Evolutionary conservation across 2,329 filamentous ascomycete genomes (phyloP).

Genomic region (Zymoseptoria brevis): DNA sequence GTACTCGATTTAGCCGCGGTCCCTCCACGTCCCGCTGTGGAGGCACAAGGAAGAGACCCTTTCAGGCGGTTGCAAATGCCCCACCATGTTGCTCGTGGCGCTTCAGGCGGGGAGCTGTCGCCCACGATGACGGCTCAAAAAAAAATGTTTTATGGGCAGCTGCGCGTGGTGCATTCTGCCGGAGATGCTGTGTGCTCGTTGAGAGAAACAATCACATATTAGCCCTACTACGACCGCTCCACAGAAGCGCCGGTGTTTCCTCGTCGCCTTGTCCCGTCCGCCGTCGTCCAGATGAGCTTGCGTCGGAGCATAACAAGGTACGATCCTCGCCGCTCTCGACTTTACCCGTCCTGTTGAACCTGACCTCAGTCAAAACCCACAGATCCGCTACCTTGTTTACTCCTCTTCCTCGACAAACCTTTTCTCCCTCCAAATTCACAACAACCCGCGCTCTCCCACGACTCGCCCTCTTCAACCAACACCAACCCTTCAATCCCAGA

Average conservation of each 20-base stretch:
- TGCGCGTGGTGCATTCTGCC: slow-evolving; percentile 8
- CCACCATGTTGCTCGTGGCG: background rate
- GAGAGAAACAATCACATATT: slow-evolving; percentile 5
- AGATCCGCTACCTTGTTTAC: slow-evolving; percentile 11
- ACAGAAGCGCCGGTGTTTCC: slow-evolving; percentile 4
- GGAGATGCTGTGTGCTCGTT: slow-evolving; percentile 1
- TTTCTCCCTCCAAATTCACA: slow-evolving; percentile 1
- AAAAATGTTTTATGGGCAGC: background rate
- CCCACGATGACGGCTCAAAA: slow-evolving; percentile 5
- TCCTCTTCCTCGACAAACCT: slow-evolving; percentile 2
- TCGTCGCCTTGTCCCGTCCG: background rate
- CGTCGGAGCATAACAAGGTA: slow-evolving; percentile 14
- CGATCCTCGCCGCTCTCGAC: background rate
- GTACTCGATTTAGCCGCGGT: background rate
- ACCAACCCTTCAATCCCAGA: slow-evolving; percentile 4
- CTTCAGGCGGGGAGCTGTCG: background rate
- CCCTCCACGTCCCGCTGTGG: background rate
- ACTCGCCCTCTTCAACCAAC: slow-evolving; percentile 1
- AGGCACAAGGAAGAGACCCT: background rate
- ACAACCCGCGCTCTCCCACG: slow-evolving; percentile 1
- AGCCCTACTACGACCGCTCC: background rate
- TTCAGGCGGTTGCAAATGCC: background rate
- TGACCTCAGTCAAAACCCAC: slow-evolving; percentile 1
- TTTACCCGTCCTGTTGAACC: background rate
- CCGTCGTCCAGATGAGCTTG: slow-evolving; percentile 1